Conservation (phyloP, 768 basidiomycete genomes). For the Mycena capillaripes region DNA sequence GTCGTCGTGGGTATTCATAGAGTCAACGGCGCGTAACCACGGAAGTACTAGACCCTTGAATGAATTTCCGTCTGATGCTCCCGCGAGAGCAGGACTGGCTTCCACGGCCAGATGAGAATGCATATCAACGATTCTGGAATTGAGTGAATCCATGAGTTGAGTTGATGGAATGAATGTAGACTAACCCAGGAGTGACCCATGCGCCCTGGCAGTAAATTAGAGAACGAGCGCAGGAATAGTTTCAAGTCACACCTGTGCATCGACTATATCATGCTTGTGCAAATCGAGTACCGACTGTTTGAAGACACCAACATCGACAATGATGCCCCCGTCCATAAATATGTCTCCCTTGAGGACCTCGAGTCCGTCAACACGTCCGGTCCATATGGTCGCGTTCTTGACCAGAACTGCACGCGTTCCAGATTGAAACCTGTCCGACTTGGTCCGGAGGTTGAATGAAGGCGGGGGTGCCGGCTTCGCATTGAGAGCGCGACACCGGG, state of each 20-base stretch:
- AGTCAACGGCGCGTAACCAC: constrained; percentile 80
- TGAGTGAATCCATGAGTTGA: constrained; percentile 15
- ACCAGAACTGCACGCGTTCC: constrained; percentile 77
- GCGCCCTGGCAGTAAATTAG: constrained; percentile 67
- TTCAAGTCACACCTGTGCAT: constrained; percentile 35
- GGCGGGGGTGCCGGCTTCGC: constrained; percentile 61
- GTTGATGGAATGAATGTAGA: constrained; percentile 39
- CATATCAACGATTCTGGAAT: constrained; percentile 53
- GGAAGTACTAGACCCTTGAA: constrained; percentile 56
- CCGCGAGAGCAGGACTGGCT: constrained; percentile 45
- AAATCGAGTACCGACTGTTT: constrained; percentile 42
- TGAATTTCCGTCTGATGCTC: constrained; percentile 69
- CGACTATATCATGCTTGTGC: constrained; percentile 27
- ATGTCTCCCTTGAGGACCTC: constrained; percentile 73
- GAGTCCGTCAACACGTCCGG: constrained; percentile 65
- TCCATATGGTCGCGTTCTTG: constrained; percentile 80
- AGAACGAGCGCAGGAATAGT: constrained; percentile 41
- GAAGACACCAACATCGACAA: constrained; percentile 65
- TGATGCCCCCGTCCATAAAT: constrained; percentile 70
- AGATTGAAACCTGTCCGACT: constrained; percentile 73
- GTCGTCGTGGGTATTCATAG: constrained; percentile 82
- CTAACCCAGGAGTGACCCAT: constrained; percentile 80
- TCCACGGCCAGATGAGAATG: constrained; percentile 69
- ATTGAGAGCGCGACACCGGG: constrained; percentile 65
- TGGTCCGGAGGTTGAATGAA: constrained; percentile 53